These are phyloP conservation scores for Fusarium algeriense DNA, from an alignment of 2,329 filamentous ascomycete species.

Conservation along the genomic window DNA sequence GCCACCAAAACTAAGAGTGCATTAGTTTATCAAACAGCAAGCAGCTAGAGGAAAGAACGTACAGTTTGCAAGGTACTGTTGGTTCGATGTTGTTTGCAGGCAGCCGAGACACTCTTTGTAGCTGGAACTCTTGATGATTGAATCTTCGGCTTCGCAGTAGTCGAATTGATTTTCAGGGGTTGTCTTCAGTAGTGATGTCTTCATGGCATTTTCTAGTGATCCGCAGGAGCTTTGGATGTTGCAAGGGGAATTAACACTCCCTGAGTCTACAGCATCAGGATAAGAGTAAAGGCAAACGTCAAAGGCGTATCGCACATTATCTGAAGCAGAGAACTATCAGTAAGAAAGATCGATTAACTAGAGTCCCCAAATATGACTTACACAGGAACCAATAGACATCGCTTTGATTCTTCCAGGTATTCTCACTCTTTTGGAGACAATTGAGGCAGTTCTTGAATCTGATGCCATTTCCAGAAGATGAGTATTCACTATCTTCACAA, in stretches of 20 bases:
- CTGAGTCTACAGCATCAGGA: conserved; percentile 49
- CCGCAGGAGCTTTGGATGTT: conserved; percentile 57
- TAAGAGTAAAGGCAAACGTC: conserved; percentile 60
- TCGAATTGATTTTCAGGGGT: conserved; percentile 49
- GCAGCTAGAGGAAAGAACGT: conserved; percentile 33
- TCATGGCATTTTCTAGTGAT: conserved; percentile 55
- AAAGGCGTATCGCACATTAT: conserved; percentile 63
- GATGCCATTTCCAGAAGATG: conserved; percentile 53
- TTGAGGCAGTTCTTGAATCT: conserved; percentile 61
- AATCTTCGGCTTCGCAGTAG: conserved; percentile 58
- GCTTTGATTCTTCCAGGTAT: conserved; percentile 12
- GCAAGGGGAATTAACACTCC: conserved; percentile 57
- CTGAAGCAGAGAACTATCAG: conserved; percentile 45
- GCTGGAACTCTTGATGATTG: conserved; percentile 48
- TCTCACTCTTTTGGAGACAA: conserved; percentile 61
- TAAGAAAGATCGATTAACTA: background rate
- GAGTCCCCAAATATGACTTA: conserved; percentile 47
- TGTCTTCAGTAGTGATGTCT: conserved; percentile 38
- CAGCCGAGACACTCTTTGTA: conserved; percentile 58
- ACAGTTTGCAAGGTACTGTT: conserved; percentile 64
- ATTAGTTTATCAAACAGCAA: conserved; percentile 4
- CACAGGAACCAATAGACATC: conserved; percentile 60
- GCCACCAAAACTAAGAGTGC: conserved; percentile 59
- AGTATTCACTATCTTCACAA: conserved; percentile 59
- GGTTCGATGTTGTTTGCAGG: conserved; percentile 55